Base-by-base conservation (phyloP, 1,284 basidiomycete genomes). In the Puccinia horiana region DNA sequence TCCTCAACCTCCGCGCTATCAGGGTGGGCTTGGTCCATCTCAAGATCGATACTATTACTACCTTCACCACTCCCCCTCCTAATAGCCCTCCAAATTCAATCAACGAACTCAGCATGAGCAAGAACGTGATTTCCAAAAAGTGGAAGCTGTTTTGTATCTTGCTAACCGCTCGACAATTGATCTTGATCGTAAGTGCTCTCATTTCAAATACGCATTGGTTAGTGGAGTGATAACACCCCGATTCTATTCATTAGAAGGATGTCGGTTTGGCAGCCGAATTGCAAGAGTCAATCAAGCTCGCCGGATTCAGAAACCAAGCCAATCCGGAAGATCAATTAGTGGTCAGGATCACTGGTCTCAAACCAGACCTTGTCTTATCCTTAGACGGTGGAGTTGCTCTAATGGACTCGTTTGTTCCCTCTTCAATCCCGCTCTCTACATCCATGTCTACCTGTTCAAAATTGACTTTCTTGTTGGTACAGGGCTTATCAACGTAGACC, bases 101-200 rank as follows among this genome's bases (percentile, higher is more conserved):
- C 44, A 72, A 72, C n/a, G 79, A 70, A 12, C 18, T 72, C 20
- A 69, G 78, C 16, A 63, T 81, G 37, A 65, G 44, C n/a, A 94
- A 91, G 87, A 94, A 92, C 84, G 89, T 92, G 0, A 88, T 88
- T 40, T 92, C 90, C 84, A 90, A 94, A 70, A 98, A 95, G 87
- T 99, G 96, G 96, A 92, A 90, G 85, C 88, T 91, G 47, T 96
- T 92, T 90, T 93, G 91, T 83, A 92, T 96, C 12, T 89, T 97
- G 76, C 89, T 99, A 77, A 96, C 95, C 3, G 92, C 92, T 44
- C 94, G 94, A 11, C 96, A 98, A 86, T 89, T 99, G 12, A 90
- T 98, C 67, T 93, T 98, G 86, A 96, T 96, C 88, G 79, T 81
- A 47, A 32, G 78, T 72, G 3, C 6, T 70, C 54, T 69, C 56